Base-by-base conservation (phyloP, 495 filamentous ascomycete genomes). In the Hamigera avellanea region DNA sequence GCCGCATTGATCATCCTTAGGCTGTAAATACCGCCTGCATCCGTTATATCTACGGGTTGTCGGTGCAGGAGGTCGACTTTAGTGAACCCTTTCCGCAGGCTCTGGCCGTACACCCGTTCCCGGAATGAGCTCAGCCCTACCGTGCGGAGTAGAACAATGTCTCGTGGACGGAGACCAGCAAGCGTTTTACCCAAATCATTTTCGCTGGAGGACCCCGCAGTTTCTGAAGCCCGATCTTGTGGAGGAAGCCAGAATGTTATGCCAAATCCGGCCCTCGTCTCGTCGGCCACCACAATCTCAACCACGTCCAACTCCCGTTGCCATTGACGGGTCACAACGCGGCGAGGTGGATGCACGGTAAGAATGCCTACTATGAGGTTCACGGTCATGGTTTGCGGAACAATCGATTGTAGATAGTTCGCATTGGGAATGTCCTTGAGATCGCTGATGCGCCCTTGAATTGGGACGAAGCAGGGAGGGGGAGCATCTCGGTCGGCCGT, bases 271-370 rank as follows among this genome's bases (percentile, higher is more conserved):
- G 82, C 76, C 33, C 69, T 74, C 2, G 86, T 91, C 37, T 94
- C 86, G 49, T 96, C 89, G 9, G 82, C 87, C 1, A 95, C 83
- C 1, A 86, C 66, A 4, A 93, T 53, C 48, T 93, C 86, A 23
- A 86, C 59, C 0, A 93, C 21, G 23, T 80, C 67, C 31, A 79
- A 67, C 30, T 59, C 57, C 16, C 44, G 53, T 39, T 59, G 63
- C 55, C 63, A 64, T 44, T 62, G 61, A 33, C 62, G 61, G 0
- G 71, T 71, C 17, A 58, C 59, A 27, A 81, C 62, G 15, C 65
- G 69, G n/a, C 82, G 77, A 2, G 78, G 69, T 19, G 75, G 64
- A 3, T 78, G 66, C 33, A 87, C 66, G 23, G 78, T 73, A 37
- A 94, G 78, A 41, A 95, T 62, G 8, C 80, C 83, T 12, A 80